Percentiles rank a stretch among this genome's conserved stretches.
Evolutionary conservation across 1,284 basidiomycete species (phyloP).

Genomic region (Ceratobasidium papillatum): DNA sequence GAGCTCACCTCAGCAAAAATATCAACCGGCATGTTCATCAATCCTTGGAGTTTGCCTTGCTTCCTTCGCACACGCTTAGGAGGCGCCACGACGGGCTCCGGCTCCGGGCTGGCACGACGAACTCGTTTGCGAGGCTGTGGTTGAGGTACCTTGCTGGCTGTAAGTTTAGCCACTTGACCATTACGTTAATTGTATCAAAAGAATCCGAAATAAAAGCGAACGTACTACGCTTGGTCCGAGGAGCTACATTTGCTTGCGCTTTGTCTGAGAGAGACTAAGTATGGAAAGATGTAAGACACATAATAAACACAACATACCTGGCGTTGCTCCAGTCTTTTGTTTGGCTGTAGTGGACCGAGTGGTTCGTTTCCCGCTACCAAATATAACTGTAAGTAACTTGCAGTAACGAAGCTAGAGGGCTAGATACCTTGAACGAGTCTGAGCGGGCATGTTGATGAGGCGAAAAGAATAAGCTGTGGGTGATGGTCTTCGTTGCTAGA

Average conservation of each 20-base stretch:
- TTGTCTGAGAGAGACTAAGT: too few relatives aligned
- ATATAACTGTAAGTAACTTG: too few relatives aligned
- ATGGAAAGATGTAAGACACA: too few relatives aligned
- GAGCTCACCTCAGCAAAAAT: constrained; percentile 10
- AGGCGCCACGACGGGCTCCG: background rate
- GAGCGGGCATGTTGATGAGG: background rate
- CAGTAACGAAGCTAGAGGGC: too few relatives aligned
- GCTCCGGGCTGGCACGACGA: background rate
- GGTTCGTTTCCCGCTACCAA: background rate
- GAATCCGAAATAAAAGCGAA: background rate
- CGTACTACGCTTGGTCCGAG: too few relatives aligned
- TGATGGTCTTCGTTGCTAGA: background rate
- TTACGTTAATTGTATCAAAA: background rate
- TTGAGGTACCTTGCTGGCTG: background rate
- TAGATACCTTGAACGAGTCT: background rate
- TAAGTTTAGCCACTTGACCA: background rate
- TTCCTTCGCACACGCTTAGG: background rate
- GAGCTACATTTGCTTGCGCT: too few relatives aligned
- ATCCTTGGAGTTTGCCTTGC: constrained; percentile 4
- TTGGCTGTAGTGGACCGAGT: background rate
- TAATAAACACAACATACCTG: background rate
- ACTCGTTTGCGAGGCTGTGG: background rate
- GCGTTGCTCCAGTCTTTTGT: background rate
- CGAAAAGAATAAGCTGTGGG: background rate
- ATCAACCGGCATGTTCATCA: constrained; percentile 30